Evolutionary conservation across 2,329 filamentous ascomycete genomes (phyloP).

Genomic region (Penicillium frequentans): DNA sequence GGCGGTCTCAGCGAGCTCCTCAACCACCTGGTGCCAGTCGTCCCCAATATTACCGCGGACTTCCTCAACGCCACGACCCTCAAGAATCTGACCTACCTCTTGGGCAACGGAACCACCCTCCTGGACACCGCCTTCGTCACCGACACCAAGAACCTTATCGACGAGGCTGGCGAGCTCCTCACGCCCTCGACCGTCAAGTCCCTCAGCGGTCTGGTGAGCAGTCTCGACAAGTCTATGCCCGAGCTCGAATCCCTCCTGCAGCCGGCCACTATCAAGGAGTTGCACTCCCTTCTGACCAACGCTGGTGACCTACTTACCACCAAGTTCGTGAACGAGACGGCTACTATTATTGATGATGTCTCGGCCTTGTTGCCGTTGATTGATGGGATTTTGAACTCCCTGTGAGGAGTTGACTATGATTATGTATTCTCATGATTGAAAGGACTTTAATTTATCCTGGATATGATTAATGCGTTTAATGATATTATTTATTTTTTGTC

Average conservation of each 20-base stretch:
- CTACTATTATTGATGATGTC: conserved; percentile 19
- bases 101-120: conserved; percentile 32
- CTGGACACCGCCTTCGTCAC: conserved; percentile 32
- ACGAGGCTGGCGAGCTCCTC: conserved; percentile 29
- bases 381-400: conserved; percentile 19
- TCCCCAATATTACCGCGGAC: conserved; percentile 23
- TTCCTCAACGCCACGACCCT: conserved; percentile 28
- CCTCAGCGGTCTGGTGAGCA: conserved; percentile 26
- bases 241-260: conserved; percentile 29
- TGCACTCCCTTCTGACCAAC: conserved; percentile 26
- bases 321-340: conserved; percentile 29
- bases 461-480: conserved; percentile 24
- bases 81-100: conserved; percentile 27
- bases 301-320: conserved; percentile 27
- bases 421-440: conserved; percentile 18
- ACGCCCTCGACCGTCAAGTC: conserved; percentile 28
- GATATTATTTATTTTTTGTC: background rate
- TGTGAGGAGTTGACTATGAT: conserved; percentile 14
- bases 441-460: conserved; percentile 12
- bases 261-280: conserved; percentile 23
- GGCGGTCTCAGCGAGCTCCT: conserved; percentile 22
- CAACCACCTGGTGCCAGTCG: conserved; percentile 18
- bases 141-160: conserved; percentile 29
- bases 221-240: conserved; percentile 28
- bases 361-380: conserved; percentile 19